Conservation (phyloP, 169 alveolate genomes). For the Plasmodium gonderi region DNA sequence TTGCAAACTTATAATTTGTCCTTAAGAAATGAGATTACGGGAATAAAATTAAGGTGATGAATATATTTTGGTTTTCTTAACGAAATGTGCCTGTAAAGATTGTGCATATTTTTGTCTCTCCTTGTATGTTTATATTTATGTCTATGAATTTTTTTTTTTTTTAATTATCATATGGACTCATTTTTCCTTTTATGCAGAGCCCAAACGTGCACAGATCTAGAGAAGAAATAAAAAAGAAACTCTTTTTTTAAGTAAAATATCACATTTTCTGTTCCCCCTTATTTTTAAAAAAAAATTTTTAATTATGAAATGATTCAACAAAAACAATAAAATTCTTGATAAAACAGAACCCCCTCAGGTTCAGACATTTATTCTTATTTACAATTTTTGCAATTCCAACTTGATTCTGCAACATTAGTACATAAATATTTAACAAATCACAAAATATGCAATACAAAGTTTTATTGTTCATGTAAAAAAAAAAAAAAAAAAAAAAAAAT, state of each 20-base stretch:
- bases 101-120: background rate
- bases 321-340: background rate
- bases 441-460: background rate
- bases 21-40: slow-evolving; percentile 60
- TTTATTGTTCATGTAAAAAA: background rate
- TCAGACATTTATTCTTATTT: background rate
- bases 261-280: background rate
- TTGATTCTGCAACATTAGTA: background rate
- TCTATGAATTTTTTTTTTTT: background rate
- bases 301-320: background rate
- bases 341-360: background rate
- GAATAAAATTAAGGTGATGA: slow-evolving; percentile 58
- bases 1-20: slow-evolving; percentile 71
- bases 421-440: background rate
- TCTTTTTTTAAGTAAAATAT: background rate
- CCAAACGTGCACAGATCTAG: slow-evolving; percentile 35
- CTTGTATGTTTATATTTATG: background rate
- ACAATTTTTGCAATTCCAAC: background rate
- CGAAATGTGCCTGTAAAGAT: background rate
- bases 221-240: slow-evolving; percentile 16
- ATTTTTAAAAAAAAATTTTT: slow-evolving; percentile 1
- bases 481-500: background rate
- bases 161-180: background rate
- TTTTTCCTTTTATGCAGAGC: slow-evolving; percentile 26
- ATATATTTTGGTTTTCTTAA: background rate